Conservation (phyloP, 208 protist genomes). For the Angomonas ambiguus region DNA sequence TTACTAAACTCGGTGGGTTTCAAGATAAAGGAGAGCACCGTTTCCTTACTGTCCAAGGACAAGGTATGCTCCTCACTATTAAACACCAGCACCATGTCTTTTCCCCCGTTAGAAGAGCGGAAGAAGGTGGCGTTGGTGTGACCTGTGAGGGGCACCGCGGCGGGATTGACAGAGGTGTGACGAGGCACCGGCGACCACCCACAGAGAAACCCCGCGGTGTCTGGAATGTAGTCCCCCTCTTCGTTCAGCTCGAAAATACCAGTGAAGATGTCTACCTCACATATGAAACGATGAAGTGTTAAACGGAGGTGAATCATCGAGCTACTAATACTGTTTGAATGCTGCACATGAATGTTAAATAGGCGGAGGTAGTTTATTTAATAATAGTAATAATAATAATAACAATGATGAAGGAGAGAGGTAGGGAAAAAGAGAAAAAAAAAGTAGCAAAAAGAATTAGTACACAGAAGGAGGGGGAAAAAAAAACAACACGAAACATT, state of each 20-base stretch:
- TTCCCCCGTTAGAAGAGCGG: slow-evolving; percentile 48
- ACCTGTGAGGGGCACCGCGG: slow-evolving; percentile 15
- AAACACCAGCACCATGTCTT: slow-evolving; percentile 67
- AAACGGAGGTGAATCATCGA: slow-evolving; percentile 68
- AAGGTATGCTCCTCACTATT: slow-evolving; percentile 14
- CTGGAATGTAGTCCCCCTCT: slow-evolving; percentile 50
- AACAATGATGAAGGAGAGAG: slow-evolving; percentile 13
- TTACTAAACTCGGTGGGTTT: slow-evolving; percentile 44
- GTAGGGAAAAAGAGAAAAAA: background rate
- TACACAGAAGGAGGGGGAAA: slow-evolving; percentile 7
- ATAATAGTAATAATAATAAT: slow-evolving; percentile 6
- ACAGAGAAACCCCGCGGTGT: slow-evolving; percentile 59
- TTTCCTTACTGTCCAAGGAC: slow-evolving; percentile 31
- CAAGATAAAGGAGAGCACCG: slow-evolving; percentile 67
- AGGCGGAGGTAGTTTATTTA: background rate
- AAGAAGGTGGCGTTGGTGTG: slow-evolving; percentile 20
- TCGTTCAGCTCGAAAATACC: slow-evolving; percentile 50
- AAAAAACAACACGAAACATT: background rate
- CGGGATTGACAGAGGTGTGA: slow-evolving; percentile 17
- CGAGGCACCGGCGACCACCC: slow-evolving; percentile 54
- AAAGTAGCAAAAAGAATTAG: slow-evolving; percentile 9
- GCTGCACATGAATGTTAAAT: no score
- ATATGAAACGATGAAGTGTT: slow-evolving; percentile 78
- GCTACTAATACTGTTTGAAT: no score
- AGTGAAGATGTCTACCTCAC: slow-evolving; percentile 59